Base-by-base conservation (phyloP, 2,329 filamentous ascomycete genomes). In the Xylaria sp. region DNA sequence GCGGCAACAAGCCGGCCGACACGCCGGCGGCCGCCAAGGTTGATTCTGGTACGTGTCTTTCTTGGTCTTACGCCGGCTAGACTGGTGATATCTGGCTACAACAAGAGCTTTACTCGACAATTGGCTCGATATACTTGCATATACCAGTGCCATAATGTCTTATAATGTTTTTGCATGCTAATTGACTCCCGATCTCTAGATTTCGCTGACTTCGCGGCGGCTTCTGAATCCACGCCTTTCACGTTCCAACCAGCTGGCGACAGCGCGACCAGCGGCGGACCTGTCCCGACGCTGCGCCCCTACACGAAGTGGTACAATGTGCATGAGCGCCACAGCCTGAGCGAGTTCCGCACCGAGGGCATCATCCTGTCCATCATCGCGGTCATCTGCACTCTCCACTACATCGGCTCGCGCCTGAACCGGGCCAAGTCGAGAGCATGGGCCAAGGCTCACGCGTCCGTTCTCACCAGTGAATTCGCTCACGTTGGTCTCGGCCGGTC, bases 261-360 rank as follows among this genome's bases (percentile, higher is more conserved):
- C 60, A 76, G 79, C 61, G 76, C 80, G 64, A 75, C 80, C 59
- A 74, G 80, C 53, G 68, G 71, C 37, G 71, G 75, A 16, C 80
- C 82, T 61, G 79, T 78, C 50, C 74, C 76, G 52, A 79, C 80
- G 50, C 75, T 73, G 49, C 78, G 80, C 30, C 89, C 90, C 11
- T 97, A 89, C 75, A 96, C 92, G 55, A 91, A 91, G 80, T 99
- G 94, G 94, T 99, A 97, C 79, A 91, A 92, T 59, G 80, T 97
- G 63, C 94, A 96, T 83, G 92, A 97, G 83, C 91, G 94, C 71
- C 87, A 92, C 70, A 86, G 86, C 30, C 78, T 88, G 61, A 82
- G 81, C 70, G 94, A 99, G 74, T 99, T 99, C 82, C 86, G 86
- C 76, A 83, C 88, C 69, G 94, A 99, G 78, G 88, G 90, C 61